Evolutionary conservation across 1,284 basidiomycete genomes (phyloP).

Genomic region (Flammula alnicola): DNA sequence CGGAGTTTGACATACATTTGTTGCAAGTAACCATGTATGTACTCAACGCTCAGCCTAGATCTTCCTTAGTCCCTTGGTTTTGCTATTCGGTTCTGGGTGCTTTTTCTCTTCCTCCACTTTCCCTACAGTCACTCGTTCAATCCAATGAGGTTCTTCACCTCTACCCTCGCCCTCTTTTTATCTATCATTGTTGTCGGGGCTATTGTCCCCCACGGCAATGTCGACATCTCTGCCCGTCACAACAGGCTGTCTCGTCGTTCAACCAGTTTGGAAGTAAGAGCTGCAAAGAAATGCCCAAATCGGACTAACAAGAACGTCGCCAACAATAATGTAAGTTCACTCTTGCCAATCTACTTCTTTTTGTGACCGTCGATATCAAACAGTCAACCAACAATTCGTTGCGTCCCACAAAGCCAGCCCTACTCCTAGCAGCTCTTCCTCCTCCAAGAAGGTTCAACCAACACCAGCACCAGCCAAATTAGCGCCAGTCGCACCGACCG

Average conservation of each 20-base stretch:
- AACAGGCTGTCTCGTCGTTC: constrained; percentile 36
- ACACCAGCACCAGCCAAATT: constrained; percentile 1
- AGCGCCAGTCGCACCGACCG: neutral
- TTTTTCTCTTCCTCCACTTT: constrained; percentile 17
- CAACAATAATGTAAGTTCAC: constrained; percentile 11
- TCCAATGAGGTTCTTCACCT: constrained; percentile 41
- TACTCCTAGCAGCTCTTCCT: neutral
- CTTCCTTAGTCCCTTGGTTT: constrained; percentile 9
- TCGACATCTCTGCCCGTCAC: constrained; percentile 36
- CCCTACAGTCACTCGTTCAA: constrained; percentile 19
- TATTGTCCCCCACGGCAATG: constrained; percentile 35
- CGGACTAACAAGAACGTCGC: constrained; percentile 24
- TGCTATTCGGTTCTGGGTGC: neutral
- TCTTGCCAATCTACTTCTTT: neutral
- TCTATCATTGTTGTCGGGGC: constrained; percentile 44
- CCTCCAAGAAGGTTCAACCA: neutral
- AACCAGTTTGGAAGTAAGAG: constrained; percentile 27
- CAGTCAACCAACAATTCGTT: neutral
- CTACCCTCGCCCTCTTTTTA: constrained; percentile 44
- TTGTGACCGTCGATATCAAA: neutral
- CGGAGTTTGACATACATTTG: no score
- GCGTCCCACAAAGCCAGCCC: neutral
- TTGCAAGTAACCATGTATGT: no score
- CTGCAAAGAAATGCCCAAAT: constrained; percentile 34
- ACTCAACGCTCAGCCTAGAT: no score